These are phyloP conservation scores for Chrysosporium keratinophilum DNA, from an alignment of 2,329 filamentous ascomycete species.

Conservation along the genomic window DNA sequence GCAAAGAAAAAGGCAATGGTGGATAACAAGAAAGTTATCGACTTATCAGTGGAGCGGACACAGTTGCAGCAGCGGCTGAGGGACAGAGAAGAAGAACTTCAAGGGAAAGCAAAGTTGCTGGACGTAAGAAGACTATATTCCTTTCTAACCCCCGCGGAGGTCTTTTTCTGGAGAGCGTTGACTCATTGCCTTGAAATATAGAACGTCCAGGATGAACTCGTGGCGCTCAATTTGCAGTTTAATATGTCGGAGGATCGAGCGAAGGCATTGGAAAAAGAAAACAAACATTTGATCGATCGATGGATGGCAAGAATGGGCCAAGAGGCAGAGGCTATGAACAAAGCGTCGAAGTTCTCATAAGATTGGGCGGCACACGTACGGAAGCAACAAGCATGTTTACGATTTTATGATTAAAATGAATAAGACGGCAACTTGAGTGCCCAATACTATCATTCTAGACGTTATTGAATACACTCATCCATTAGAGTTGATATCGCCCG, in stretches of 20 bases:
- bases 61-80: conserved; percentile 56
- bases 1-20: conserved; percentile 50
- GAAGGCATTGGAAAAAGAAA: conserved; percentile 66
- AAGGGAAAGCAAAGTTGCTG: conserved; percentile 70
- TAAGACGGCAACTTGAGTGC: background rate
- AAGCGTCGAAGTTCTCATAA: conserved; percentile 40
- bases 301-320: conserved; percentile 84
- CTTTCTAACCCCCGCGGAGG: background rate
- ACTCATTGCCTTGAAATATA: conserved; percentile 23
- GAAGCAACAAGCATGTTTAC: background rate
- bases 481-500: background rate
- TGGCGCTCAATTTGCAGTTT: conserved; percentile 75
- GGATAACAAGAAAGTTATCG: conserved; percentile 52
- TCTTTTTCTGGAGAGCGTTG: background rate
- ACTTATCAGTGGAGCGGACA: conserved; percentile 53
- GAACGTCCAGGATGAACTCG: conserved; percentile 87
- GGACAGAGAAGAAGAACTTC: conserved; percentile 77
- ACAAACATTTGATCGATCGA: conserved; percentile 75
- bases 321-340: conserved; percentile 82
- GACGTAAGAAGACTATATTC: conserved; percentile 44
- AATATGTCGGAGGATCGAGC: conserved; percentile 71
- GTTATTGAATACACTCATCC: background rate
- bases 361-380: background rate
- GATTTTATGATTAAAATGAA: background rate
- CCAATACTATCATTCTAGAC: background rate